Evolutionary conservation across 2,329 filamentous ascomycete genomes (phyloP).

Genomic region (Aspergillus hortae): DNA sequence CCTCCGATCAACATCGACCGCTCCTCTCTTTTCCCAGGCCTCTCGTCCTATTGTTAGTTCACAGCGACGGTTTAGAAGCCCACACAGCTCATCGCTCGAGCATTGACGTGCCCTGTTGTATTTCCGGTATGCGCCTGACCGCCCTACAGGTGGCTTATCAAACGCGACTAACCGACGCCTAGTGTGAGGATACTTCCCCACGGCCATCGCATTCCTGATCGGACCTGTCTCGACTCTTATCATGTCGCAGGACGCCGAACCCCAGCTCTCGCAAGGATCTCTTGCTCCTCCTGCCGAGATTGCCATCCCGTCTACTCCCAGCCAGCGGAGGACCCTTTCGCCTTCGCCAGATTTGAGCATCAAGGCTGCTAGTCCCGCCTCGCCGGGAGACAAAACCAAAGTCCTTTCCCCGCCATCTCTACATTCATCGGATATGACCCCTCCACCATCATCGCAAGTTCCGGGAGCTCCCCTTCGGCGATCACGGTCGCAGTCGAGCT

Average conservation of each 20-base stretch:
- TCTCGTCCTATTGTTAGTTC: background rate
- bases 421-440: slow-evolving; percentile 55
- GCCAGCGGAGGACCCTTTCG: slow-evolving; percentile 29
- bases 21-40: too few species aligned
- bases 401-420: slow-evolving; percentile 42
- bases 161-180: slow-evolving; percentile 11
- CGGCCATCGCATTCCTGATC: slow-evolving; percentile 12
- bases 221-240: slow-evolving; percentile 7
- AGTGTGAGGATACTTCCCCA: slow-evolving; percentile 22
- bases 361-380: slow-evolving; percentile 28
- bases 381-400: slow-evolving; percentile 29
- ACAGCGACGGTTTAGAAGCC: background rate
- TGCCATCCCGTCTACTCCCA: slow-evolving; percentile 32
- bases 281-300: slow-evolving; percentile 39
- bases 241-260: slow-evolving; percentile 32
- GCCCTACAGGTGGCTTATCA: slow-evolving; percentile 1
- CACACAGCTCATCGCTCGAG: background rate
- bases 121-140: slow-evolving; percentile 26
- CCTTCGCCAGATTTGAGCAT: slow-evolving; percentile 34
- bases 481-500: slow-evolving; percentile 39
- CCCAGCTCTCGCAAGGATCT: slow-evolving; percentile 28
- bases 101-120: slow-evolving; percentile 5
- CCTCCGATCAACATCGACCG: too few species aligned
- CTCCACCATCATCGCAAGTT: slow-evolving; percentile 60
- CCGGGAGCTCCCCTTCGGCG: slow-evolving; percentile 40